phyloP scores from a whole-genome alignment of 2,329 filamentous ascomycete genomes.

The Penicillium sp. region DNA sequence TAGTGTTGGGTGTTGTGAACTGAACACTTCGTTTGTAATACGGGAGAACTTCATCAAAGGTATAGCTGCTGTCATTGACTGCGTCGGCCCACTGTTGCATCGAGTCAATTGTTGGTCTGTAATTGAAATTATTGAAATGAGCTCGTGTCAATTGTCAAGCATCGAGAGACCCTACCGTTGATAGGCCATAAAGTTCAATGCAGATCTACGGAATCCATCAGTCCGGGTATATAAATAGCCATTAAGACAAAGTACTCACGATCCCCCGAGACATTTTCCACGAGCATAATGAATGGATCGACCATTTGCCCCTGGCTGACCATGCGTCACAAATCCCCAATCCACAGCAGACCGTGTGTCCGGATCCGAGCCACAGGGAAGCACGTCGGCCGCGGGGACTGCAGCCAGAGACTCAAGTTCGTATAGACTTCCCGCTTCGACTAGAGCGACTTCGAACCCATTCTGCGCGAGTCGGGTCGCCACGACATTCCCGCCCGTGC shows the following conservation, averaged over 20 bases:
- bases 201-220: conserved; percentile 18
- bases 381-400: conserved; percentile 20
- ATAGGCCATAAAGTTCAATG: conserved; percentile 32
- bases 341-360: conserved; percentile 14
- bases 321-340: conserved; percentile 26
- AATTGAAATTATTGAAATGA: background rate
- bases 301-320: conserved; percentile 24
- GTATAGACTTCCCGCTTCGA: conserved; percentile 32
- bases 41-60: conserved; percentile 24
- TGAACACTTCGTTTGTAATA: conserved; percentile 28
- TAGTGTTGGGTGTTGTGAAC: conserved; percentile 27
- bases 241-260: conserved; percentile 9
- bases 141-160: no score
- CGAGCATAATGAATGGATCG: conserved; percentile 26
- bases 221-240: background rate
- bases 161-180: conserved; percentile 19
- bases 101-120: conserved; percentile 20
- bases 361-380: conserved; percentile 25
- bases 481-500: conserved; percentile 25
- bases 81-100: conserved; percentile 28
- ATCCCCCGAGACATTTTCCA: conserved; percentile 31
- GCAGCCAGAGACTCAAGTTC: conserved; percentile 21
- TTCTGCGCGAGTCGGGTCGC: conserved; percentile 27
- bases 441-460: conserved; percentile 24
- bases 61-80: conserved; percentile 31